Evolutionary conservation across 106 monocot genomes (phyloP).

Genomic region (Triglochin maritima): DNA sequence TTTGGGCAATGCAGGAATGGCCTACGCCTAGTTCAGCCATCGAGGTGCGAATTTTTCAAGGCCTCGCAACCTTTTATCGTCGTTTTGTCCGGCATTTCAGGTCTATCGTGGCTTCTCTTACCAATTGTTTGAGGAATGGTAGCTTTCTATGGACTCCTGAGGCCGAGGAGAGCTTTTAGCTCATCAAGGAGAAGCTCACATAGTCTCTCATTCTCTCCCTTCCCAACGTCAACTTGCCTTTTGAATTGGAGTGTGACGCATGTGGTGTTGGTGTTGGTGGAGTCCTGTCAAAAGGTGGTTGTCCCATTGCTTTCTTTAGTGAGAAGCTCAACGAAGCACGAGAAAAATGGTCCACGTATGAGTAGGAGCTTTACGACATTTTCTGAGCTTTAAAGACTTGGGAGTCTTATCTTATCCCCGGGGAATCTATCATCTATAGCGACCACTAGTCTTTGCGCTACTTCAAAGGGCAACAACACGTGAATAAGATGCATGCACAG

Average conservation of each 20-base stretch:
- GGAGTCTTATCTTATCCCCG: neutral
- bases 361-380: neutral
- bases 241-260: neutral
- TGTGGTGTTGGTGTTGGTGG: neutral
- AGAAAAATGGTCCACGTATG: constrained; percentile 1
- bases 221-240: neutral
- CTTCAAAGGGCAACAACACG: too few relatives aligned
- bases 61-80: neutral
- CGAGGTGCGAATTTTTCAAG: neutral
- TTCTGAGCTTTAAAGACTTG: neutral
- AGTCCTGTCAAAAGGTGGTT: neutral
- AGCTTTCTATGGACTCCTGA: neutral
- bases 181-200: neutral
- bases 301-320: neutral
- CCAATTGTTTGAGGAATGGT: neutral
- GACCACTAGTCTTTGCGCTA: neutral
- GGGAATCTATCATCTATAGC: neutral
- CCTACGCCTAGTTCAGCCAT: neutral
- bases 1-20: neutral
- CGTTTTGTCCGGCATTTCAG: neutral
- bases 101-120: constrained; percentile 2
- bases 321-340: neutral
- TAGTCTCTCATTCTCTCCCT: neutral
- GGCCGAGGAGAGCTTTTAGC: neutral
- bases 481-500: too few relatives aligned